Percentiles rank a stretch among this genome's conserved stretches.
phyloP scores from a whole-genome alignment of 1,284 basidiomycete genomes.

The Tylopilus sp. region DNA sequence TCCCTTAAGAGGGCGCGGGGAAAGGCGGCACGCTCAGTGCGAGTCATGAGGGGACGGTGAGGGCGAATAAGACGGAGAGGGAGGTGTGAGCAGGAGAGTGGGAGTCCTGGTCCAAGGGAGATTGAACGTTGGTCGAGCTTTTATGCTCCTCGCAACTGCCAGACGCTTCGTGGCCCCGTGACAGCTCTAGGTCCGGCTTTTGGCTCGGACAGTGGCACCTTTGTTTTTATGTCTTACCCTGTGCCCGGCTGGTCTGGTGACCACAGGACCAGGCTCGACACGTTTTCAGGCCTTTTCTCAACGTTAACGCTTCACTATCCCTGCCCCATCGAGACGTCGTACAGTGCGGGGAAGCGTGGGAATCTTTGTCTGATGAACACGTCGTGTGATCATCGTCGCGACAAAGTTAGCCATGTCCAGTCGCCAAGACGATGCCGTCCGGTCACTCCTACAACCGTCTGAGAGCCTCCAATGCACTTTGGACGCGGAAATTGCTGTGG shows the following conservation, averaged over 20 bases:
- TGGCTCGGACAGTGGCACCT: background rate
- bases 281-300: too few species aligned
- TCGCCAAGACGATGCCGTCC: conserved; percentile 10
- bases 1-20: conserved; percentile 77
- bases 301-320: too few species aligned
- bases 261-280: background rate
- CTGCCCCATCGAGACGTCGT: too few species aligned
- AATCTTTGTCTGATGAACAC: conserved; percentile 7
- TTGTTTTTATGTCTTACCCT: conserved; percentile 3
- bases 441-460: conserved; percentile 22
- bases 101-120: background rate
- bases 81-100: background rate
- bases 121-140: background rate
- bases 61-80: background rate
- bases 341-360: conserved; percentile 33
- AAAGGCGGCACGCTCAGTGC: conserved; percentile 69
- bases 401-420: conserved; percentile 4
- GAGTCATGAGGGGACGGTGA: conserved; percentile 53
- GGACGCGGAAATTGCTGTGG: conserved; percentile 7
- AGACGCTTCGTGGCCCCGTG: conserved; percentile 17
- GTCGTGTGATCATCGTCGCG: conserved; percentile 6
- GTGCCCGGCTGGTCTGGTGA: background rate
- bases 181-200: conserved; percentile 1
- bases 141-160: conserved; percentile 21
- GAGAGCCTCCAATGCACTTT: conserved; percentile 21